Evolutionary conservation across 192 early-diverging fungal genomes (phyloP).

Genomic region (Gaertneriomyces sp.): DNA sequence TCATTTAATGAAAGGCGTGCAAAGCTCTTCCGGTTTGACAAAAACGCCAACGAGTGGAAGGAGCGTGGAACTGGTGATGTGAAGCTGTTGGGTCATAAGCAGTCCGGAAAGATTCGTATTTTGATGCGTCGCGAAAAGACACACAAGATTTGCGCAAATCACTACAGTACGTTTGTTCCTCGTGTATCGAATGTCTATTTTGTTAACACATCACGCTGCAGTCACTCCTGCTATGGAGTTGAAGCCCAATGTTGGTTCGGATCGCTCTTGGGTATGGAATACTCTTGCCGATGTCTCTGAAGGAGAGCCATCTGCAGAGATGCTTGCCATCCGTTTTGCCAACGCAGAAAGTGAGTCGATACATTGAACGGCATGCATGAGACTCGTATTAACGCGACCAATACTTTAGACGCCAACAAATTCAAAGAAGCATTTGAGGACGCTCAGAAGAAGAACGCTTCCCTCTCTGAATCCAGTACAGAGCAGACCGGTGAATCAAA

Average conservation of each 20-base stretch:
- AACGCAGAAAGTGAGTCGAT: constrained; percentile 75
- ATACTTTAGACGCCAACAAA: constrained; percentile 68
- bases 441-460: constrained; percentile 56
- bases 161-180: constrained; percentile 58
- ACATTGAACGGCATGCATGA: not conserved
- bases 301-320: constrained; percentile 74
- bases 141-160: constrained; percentile 98
- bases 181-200: not conserved
- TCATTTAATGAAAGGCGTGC: constrained; percentile 62
- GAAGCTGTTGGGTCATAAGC: constrained; percentile 92
- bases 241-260: constrained; percentile 92
- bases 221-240: constrained; percentile 84
- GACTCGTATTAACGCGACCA: not conserved
- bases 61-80: constrained; percentile 98
- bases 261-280: constrained; percentile 99
- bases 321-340: constrained; percentile 93
- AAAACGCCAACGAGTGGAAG: constrained; percentile 93
- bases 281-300: constrained; percentile 87
- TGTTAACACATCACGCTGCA: constrained; percentile 1
- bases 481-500: constrained; percentile 33
- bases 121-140: constrained; percentile 99
- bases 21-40: constrained; percentile 98
- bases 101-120: constrained; percentile 83
- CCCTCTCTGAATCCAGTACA: constrained; percentile 17
- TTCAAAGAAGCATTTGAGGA: constrained; percentile 86